Base-by-base conservation (phyloP, 2,329 filamentous ascomycete species). In the Phialophora chinensis region DNA sequence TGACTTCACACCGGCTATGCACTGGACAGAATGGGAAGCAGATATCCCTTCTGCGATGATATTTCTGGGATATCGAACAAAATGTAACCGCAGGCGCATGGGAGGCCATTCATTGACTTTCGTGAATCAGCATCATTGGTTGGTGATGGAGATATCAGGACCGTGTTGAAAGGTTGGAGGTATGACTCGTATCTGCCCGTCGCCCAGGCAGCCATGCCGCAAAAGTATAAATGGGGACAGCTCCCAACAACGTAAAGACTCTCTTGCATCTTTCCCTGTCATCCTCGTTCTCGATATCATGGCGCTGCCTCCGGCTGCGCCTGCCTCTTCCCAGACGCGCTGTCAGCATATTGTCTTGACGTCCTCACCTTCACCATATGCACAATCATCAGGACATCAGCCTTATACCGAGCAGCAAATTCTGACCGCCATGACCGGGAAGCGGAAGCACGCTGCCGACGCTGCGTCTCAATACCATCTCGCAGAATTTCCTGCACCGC, bases 401-500 rank as follows among this genome's bases (percentile, higher is more conserved):
- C 27, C 7, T 8, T 55, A 55, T 29, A 55, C 12, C 53, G 29
- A 55, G 17, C 53, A 55, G 27, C 53, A 31, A 12, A 7, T 55
- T n/a, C 53, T 55, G 3, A 35, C 11, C 17, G 53, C 53, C n/a
- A 55, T 55, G 12, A 55, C 53, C 8, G 53, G 53, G n/a, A 35
- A 33, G 53, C 25, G 53, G 27, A 55, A 35, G 53, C 53, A 55
- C 27, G 10, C 29, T 17, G 23, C 27, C n/a, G 4, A 35, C 31
- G 29, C 53, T n/a, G 29, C 27, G 12, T 35, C 27, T 5, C 25
- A 10, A 17, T 3, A 31, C 14, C 27, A 53, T 42, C 58, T 59
- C 10, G 42, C 58, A 14, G 31, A 78, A 0, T 90, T 88, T 67
- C 88, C 87, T 0, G 85, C 79, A 0, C 87, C 88, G 0, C 73